These are phyloP conservation scores for Salvia splendens DNA, from an alignment of 257 asterid species.

Conservation along the genomic window DNA sequence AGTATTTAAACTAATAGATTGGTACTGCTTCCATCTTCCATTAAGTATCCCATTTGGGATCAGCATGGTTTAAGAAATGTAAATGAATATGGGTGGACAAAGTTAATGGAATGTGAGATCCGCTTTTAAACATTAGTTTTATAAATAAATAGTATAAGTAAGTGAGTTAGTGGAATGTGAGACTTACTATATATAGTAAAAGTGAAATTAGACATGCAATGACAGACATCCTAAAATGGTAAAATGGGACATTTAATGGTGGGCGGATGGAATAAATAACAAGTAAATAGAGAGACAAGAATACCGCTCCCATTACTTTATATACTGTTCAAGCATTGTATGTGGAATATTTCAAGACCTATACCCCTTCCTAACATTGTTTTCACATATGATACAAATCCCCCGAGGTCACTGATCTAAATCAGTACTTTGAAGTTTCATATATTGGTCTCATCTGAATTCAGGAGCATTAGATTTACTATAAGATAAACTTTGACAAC, in stretches of 20 bases:
- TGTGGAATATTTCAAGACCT: background rate
- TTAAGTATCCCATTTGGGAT: too few relatives aligned
- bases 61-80: too few relatives aligned
- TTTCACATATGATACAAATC: background rate
- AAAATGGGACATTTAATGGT: too few relatives aligned
- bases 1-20: background rate
- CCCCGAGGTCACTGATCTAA: slow-evolving; percentile 11
- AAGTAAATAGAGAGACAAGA: background rate
- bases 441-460: background rate
- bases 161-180: too few relatives aligned
- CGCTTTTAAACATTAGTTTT: too few relatives aligned
- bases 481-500: slow-evolving; percentile 12
- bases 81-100: too few relatives aligned
- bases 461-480: slow-evolving; percentile 3
- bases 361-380: background rate
- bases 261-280: background rate
- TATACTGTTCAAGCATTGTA: slow-evolving; percentile 1
- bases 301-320: background rate
- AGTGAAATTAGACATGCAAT: too few relatives aligned
- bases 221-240: too few relatives aligned
- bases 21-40: too few relatives aligned
- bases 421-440: slow-evolving; percentile 3
- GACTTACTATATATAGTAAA: too few relatives aligned
- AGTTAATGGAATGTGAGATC: too few relatives aligned
- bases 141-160: too few relatives aligned